Conservation (phyloP, 2,329 filamentous ascomycete species). For the Nannizzia gypsea region DNA sequence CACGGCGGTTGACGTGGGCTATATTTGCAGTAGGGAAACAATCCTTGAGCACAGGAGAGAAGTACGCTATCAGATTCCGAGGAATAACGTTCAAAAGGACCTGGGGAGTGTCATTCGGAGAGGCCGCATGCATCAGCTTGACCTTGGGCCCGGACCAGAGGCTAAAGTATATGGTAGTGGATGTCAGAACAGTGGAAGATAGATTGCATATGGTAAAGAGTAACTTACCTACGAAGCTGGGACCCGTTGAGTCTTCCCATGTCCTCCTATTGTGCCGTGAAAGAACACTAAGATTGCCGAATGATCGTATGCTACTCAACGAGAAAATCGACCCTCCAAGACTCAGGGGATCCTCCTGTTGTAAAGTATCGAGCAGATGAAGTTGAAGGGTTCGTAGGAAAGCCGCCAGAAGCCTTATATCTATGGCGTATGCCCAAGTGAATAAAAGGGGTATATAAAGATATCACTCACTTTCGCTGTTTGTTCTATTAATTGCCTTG, state of each 20-base stretch:
- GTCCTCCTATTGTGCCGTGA: not conserved
- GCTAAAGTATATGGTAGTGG: not conserved
- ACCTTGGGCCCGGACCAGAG: conserved; percentile 10
- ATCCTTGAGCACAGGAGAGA: conserved; percentile 11
- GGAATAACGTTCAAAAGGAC: conserved; percentile 10
- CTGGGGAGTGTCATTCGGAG: conserved; percentile 4
- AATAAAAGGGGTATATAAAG: no score
- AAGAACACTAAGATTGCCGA: not conserved
- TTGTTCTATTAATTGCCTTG: no score
- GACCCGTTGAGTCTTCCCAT: not conserved
- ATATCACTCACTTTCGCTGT: no score
- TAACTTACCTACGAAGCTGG: not conserved
- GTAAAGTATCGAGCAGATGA: not conserved
- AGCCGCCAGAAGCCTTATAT: not conserved
- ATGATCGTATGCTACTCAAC: not conserved
- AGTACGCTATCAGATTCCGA: conserved; percentile 9
- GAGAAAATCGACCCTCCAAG: not conserved
- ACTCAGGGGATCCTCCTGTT: not conserved
- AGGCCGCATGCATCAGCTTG: conserved; percentile 9
- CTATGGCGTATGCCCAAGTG: no score
- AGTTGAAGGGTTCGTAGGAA: not conserved
- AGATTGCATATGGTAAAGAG: not conserved
- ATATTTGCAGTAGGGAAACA: conserved; percentile 9
- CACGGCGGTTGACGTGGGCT: conserved; percentile 8
- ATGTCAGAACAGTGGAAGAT: not conserved